Conservation (phyloP, 2,329 filamentous ascomycete genomes). For the Aspergillus chevalieri region DNA sequence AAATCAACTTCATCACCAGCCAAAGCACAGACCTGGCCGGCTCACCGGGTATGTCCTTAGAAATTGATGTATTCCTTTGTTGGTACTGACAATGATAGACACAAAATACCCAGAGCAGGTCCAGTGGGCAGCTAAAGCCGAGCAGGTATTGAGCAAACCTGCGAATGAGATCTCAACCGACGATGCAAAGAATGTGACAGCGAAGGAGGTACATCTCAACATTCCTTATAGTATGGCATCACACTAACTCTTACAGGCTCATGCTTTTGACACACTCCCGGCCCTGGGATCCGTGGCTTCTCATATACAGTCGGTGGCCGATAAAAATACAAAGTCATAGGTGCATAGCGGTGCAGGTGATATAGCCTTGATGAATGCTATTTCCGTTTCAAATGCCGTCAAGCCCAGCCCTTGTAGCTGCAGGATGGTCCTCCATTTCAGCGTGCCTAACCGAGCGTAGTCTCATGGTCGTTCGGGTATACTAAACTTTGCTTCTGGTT, state of each 20-base stretch:
- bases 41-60: neutral
- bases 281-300: conserved; percentile 12
- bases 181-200: conserved; percentile 7
- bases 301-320: conserved; percentile 11
- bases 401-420: no score
- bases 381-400: no score
- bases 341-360: neutral
- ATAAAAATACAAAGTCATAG: conserved; percentile 7
- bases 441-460: no score
- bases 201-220: conserved; percentile 7
- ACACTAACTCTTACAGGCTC: conserved; percentile 3
- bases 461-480: neutral
- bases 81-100: neutral
- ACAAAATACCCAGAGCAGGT: conserved; percentile 4
- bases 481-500: neutral
- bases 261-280: conserved; percentile 9
- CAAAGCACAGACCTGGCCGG: conserved; percentile 9
- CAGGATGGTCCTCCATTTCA: no score
- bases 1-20: conserved; percentile 9
- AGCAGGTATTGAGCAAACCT: conserved; percentile 9
- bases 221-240: neutral
- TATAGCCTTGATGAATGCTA: neutral
- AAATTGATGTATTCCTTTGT: neutral
- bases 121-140: conserved; percentile 6
- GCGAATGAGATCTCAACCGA: conserved; percentile 5